Conservation (phyloP, 805 yeast species). For the Danielia oregonensis region DNA sequence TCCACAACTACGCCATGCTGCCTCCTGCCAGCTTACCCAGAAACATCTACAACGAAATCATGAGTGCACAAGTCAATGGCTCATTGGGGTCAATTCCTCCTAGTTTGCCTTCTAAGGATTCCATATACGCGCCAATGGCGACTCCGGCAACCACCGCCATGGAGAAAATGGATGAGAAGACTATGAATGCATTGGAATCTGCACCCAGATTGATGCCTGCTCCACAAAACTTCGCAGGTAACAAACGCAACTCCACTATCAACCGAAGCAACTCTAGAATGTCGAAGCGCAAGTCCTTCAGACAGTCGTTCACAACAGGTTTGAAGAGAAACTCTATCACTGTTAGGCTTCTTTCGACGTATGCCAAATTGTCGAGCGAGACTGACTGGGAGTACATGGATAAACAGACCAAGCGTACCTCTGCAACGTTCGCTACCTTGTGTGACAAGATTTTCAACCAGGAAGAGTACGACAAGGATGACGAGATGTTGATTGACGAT, state of each 20-base stretch:
- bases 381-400: conserved; percentile 68
- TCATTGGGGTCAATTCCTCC: conserved; percentile 33
- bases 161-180: conserved; percentile 11
- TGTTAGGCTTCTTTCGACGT: conserved; percentile 63
- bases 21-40: conserved; percentile 30
- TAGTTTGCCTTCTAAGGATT: conserved; percentile 40
- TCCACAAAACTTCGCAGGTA: no score
- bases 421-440: conserved; percentile 72
- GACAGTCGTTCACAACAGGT: conserved; percentile 40
- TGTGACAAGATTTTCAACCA: conserved; percentile 76
- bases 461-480: conserved; percentile 51
- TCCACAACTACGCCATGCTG: conserved; percentile 14
- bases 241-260: conserved; percentile 24
- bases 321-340: conserved; percentile 70
- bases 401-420: conserved; percentile 69
- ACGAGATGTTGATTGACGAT: conserved; percentile 40
- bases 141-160: conserved; percentile 7
- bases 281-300: conserved; percentile 32
- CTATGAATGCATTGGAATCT: conserved; percentile 23
- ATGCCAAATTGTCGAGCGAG: conserved; percentile 64
- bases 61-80: conserved; percentile 28
- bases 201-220: conserved; percentile 25
- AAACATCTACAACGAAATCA: conserved; percentile 42
- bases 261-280: conserved; percentile 19
- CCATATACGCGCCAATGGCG: conserved; percentile 12